These are phyloP conservation scores for Mycena leptocephala DNA, from an alignment of 768 basidiomycete genomes.

Conservation along the genomic window DNA sequence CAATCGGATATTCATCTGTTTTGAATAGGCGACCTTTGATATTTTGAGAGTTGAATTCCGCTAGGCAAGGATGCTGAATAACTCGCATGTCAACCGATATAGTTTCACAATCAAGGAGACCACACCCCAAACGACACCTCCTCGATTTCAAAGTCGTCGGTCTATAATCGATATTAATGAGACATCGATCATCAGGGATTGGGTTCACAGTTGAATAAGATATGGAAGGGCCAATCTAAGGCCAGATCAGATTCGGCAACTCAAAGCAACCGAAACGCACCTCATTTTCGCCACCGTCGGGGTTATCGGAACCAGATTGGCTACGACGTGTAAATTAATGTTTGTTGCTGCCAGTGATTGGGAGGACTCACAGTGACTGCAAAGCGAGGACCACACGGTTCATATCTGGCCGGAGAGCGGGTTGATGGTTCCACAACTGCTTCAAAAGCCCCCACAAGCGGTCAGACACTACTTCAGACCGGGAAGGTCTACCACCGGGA, in stretches of 20 bases:
- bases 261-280: background rate
- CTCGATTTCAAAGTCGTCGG: too few relatives aligned
- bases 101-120: background rate
- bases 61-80: background rate
- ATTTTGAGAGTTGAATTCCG: background rate
- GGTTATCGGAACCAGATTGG: background rate
- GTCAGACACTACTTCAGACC: background rate
- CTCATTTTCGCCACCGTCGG: background rate
- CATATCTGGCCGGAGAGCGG: background rate
- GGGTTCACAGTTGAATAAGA: too few relatives aligned
- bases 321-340: background rate
- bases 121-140: background rate
- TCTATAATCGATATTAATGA: too few relatives aligned
- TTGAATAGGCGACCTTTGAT: background rate
- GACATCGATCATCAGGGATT: too few relatives aligned
- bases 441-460: background rate
- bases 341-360: background rate
- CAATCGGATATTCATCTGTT: conserved; percentile 8
- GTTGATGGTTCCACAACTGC: background rate
- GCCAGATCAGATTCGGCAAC: background rate
- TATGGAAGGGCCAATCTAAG: background rate
- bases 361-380: background rate
- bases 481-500: background rate
- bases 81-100: background rate
- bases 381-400: background rate